These are phyloP conservation scores for Apophysomyces ossiformis DNA, from an alignment of 371 early-diverging fungal genomes.

Conservation along the genomic window DNA sequence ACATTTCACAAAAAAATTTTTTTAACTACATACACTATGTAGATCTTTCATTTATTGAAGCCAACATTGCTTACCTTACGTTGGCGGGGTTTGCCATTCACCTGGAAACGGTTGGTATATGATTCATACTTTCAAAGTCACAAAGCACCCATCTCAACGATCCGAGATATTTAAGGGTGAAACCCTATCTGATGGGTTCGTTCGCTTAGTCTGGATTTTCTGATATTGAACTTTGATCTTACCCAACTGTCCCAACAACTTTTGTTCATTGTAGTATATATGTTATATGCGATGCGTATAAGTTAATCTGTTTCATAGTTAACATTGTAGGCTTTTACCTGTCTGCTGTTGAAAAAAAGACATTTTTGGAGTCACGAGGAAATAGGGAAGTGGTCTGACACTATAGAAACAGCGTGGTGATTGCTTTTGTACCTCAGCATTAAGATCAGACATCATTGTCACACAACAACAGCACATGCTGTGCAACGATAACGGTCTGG, in stretches of 20 bases:
- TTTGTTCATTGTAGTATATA: no score
- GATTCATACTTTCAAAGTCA: constrained; percentile 2
- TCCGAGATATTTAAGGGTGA: background rate
- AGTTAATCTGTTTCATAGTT: no score
- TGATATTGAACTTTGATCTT: background rate
- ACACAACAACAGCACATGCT: constrained; percentile 7
- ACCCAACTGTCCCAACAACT: no score
- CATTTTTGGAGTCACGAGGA: no score
- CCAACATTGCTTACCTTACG: background rate
- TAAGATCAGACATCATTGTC: constrained; percentile 6
- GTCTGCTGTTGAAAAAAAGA: no score
- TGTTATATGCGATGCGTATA: no score
- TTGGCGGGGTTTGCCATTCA: constrained; percentile 1
- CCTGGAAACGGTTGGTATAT: background rate
- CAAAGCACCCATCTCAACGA: background rate
- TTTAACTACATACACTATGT: background rate
- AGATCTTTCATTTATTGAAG: background rate
- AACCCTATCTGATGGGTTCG: background rate
- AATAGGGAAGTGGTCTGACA: no score
- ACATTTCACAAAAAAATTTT: constrained; percentile 7
- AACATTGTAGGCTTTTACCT: no score
- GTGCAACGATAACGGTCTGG: constrained; percentile 6
- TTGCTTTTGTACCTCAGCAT: background rate
- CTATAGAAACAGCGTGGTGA: background rate
- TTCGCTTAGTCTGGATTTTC: background rate